Percentiles rank a stretch among this genome's conserved stretches.
Evolutionary conservation across 768 basidiomycete species (phyloP).

Genomic region (Fomitopsis serialis): DNA sequence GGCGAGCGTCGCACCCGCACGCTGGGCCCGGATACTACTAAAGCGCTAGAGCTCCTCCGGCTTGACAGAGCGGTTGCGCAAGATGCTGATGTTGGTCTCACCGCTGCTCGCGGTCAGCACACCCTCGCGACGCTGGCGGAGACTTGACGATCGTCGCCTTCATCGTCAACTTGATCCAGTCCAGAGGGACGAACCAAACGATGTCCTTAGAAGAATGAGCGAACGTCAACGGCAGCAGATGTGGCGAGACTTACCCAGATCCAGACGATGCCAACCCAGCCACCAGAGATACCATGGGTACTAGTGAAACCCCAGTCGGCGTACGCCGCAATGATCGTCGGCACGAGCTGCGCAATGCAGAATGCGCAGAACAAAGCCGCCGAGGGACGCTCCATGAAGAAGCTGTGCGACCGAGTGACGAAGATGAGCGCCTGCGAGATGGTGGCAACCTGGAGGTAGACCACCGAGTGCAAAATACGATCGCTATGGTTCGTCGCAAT

Average conservation of each 20-base stretch:
- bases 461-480: conserved; percentile 76
- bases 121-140: conserved; percentile 56
- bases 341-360: conserved; percentile 88
- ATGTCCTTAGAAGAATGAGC: conserved; percentile 57
- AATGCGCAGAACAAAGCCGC: conserved; percentile 86
- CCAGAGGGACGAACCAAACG: conserved; percentile 92
- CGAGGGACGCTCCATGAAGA: conserved; percentile 95
- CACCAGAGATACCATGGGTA: conserved; percentile 75
- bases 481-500: conserved; percentile 44
- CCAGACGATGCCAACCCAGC: conserved; percentile 98
- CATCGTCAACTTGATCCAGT: conserved; percentile 95
- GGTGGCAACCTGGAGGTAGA: conserved; percentile 96
- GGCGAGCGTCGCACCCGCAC: conserved; percentile 69
- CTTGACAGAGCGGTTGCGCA: conserved; percentile 82
- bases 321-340: conserved; percentile 93
- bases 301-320: conserved; percentile 93
- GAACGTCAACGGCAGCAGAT: neutral
- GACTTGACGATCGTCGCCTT: conserved; percentile 87
- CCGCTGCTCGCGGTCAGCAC: conserved; percentile 30
- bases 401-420: conserved; percentile 88
- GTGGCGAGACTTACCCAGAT: conserved; percentile 65
- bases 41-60: conserved; percentile 83
- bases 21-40: conserved; percentile 78
- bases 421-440: conserved; percentile 87
- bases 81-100: conserved; percentile 61